These are phyloP conservation scores for Penicillium brasilianum DNA, from an alignment of 2,329 filamentous ascomycete genomes.

Conservation along the genomic window DNA sequence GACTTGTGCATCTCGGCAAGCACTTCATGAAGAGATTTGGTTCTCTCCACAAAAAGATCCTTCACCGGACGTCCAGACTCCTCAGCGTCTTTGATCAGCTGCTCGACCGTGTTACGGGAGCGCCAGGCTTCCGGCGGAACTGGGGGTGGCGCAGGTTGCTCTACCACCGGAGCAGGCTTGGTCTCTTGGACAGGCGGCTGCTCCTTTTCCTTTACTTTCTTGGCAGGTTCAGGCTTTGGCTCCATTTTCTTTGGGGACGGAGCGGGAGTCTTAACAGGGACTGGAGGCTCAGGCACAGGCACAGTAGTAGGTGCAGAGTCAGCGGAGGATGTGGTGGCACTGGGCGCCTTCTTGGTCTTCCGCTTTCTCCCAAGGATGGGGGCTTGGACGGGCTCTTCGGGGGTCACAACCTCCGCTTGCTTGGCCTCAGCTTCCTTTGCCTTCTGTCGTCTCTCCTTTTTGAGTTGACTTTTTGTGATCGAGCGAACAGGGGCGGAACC, in stretches of 20 bases:
- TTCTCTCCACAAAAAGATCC: constrained; percentile 49
- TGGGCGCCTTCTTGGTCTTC: constrained; percentile 56
- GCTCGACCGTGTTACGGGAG: constrained; percentile 47
- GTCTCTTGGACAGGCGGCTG: constrained; percentile 31
- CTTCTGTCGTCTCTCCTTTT: constrained; percentile 62
- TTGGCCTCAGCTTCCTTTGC: constrained; percentile 53
- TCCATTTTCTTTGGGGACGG: constrained; percentile 31
- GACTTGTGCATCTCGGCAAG: constrained; percentile 47
- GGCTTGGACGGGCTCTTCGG: constrained; percentile 61
- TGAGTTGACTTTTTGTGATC: constrained; percentile 66
- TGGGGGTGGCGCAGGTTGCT: constrained; percentile 21
- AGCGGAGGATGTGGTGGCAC: constrained; percentile 30
- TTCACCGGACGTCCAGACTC: constrained; percentile 42
- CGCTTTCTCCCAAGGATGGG: constrained; percentile 69
- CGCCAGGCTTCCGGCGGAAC: constrained; percentile 37
- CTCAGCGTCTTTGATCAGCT: constrained; percentile 47
- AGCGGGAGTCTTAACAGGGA: constrained; percentile 21
- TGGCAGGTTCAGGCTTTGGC: constrained; percentile 28
- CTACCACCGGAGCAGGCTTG: constrained; percentile 27
- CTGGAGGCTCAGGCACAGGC: constrained; percentile 22
- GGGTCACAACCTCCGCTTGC: constrained; percentile 45
- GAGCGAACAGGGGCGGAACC: constrained; percentile 64
- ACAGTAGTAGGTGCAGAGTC: constrained; percentile 17
- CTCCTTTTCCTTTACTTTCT: constrained; percentile 35
- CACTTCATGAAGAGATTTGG: constrained; percentile 43